Conservation (phyloP, 1,139 yeast species). For the Pichia sp. region DNA sequence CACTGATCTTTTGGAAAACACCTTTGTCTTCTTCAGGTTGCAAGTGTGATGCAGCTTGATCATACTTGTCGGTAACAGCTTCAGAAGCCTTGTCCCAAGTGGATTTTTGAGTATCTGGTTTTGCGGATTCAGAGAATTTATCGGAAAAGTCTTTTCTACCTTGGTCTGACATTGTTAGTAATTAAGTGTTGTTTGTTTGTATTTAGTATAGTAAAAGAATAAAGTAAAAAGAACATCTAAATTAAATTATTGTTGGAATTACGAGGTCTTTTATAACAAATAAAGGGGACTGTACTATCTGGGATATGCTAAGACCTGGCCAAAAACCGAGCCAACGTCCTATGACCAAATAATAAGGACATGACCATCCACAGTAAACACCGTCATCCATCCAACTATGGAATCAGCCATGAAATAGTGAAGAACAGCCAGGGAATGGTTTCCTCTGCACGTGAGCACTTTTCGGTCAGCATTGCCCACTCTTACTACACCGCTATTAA, state of each 20-base stretch:
- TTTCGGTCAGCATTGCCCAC: background rate
- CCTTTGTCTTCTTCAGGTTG: constrained; percentile 68
- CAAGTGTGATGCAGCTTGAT: constrained; percentile 51
- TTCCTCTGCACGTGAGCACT: background rate
- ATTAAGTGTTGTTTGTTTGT: background rate
- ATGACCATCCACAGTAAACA: background rate
- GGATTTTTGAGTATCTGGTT: constrained; percentile 69
- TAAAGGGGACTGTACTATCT: background rate
- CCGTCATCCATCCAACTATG: background rate
- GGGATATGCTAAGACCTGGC: background rate
- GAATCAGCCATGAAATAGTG: background rate
- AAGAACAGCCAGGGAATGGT: background rate
- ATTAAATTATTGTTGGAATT: too few species aligned
- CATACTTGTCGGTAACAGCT: constrained; percentile 54
- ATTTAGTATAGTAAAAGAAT: background rate
- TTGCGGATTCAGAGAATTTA: constrained; percentile 58
- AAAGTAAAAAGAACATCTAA: too few species aligned
- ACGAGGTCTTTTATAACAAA: background rate
- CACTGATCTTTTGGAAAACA: constrained; percentile 54
- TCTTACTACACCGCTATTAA: background rate
- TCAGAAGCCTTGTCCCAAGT: constrained; percentile 65
- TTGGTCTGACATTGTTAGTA: constrained; percentile 53
- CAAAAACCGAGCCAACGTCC: background rate
- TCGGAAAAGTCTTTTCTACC: constrained; percentile 74
- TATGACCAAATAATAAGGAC: background rate